These are phyloP conservation scores for Excoecaria cochinchinensis DNA, from an alignment of 345 rosid genomes.

Conservation along the genomic window DNA sequence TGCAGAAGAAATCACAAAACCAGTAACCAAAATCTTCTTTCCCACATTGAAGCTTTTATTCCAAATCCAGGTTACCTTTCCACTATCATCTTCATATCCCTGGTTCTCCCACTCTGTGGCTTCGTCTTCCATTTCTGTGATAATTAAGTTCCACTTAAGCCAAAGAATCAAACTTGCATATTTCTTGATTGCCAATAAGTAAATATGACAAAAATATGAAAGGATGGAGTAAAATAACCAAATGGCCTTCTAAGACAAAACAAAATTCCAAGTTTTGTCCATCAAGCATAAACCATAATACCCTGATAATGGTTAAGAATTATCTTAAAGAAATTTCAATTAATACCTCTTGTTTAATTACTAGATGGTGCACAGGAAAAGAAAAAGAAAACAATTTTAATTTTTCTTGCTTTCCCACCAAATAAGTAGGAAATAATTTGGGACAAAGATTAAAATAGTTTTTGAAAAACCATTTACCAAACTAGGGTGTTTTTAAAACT, in stretches of 20 bases:
- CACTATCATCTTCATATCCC: slow-evolving; percentile 23
- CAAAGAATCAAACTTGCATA: not conserved
- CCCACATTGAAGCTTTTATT: slow-evolving; percentile 46
- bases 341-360: no score
- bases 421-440: no score
- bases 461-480: no score
- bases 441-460: no score
- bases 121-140: slow-evolving; percentile 40
- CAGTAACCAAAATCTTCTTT: slow-evolving; percentile 55
- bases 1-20: slow-evolving; percentile 51
- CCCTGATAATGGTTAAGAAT: no score
- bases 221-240: not conserved
- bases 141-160: not conserved
- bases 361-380: no score
- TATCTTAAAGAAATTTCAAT: no score
- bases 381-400: no score
- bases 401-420: no score
- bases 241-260: not conserved
- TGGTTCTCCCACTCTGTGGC: slow-evolving; percentile 32
- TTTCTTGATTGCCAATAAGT: not conserved
- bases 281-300: no score
- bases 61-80: slow-evolving; percentile 50
- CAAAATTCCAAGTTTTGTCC: not conserved
- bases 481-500: no score
- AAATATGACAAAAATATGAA: not conserved